Evolutionary conservation across 2,329 filamentous ascomycete species (phyloP), one percentile per base, ranked within the genome.

Genomic region (Pyricularia sp.): DNA sequence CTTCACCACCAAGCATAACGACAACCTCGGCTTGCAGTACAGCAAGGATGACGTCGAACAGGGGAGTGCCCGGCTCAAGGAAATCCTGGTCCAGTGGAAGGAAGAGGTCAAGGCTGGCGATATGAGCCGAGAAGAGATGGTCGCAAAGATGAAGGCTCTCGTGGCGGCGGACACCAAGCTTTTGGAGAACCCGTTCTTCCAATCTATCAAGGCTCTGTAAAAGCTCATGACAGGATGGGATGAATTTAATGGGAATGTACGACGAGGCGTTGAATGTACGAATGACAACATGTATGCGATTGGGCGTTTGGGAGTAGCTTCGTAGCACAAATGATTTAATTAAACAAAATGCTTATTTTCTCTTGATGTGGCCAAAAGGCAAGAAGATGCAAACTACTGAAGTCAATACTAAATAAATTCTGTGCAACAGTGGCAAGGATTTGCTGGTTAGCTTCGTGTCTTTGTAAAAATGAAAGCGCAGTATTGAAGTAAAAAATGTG

Each of bases 21-120:
- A 82, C 60, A 71, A 75, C 2, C 70, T 76, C 22, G 79, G 81
- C 8, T 75, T 83, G 59, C 78, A 84, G 69, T 91, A 91, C 73
- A 89, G 84, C 68, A 92, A 91, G 71, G 84, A 92, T 68, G 92
- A 99, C 69, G 89, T 97, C 0, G 92, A 96, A 70, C 86, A 93
- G 73, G 94, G 94, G 8, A 96, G 89, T 73, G 84, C 83, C 28
- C 78, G 96, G 76, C 80, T 99, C 62, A 97, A 97, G 78, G 84
- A 88, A 61, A 82, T 97, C 72, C 77, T 99, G 66, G 77, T 89
- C 55, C 84, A 86, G 73, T 99, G 94, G 94, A 97, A 96, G 80
- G 82, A 85, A 64, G 88, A 93, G 73, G 84, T 86, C 12, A 78
- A 84, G 66, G 84, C 66, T 5, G 62, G 81, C 33, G 74, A 79